Evolutionary conservation across 768 basidiomycete species (phyloP), one percentile per base, ranked within the genome.

Genomic region (Trametes meyenii): DNA sequence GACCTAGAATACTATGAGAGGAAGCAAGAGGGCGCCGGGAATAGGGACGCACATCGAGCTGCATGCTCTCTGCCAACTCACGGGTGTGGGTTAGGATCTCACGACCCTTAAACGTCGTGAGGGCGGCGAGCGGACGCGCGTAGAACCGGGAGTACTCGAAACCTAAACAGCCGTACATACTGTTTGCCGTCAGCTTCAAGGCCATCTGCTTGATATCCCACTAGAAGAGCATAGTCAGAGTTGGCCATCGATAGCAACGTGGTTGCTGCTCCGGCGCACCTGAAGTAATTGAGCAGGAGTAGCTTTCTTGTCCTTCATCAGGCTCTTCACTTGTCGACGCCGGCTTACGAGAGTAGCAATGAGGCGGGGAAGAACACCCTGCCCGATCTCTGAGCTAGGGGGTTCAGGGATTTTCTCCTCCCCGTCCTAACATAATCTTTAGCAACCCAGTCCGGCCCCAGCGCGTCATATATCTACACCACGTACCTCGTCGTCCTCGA

Each of bases 141-240:
- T 95, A 98, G 80, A 98, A 98, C 51, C 97, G 81, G 11, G 97
- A 98, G 67, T 94, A 91, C 70, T 96, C 94, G 72, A 98, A 98
- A 50, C 97, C 97, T 21, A 99, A 87, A 80, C 97, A 99, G 17
- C 97, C 97, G 74, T 99, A 99, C 97, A 98, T 99, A 81, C 93
- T 96, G 78, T 99, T 98, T 50, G 97, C 97, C 4, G 97, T 99
- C 36, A 98, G 86, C 77, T 98, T 98, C 51, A 98, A 80, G 0
- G 97, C 97, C 74, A 92, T 88, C 68, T 99, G 97, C 71, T 94
- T 95, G 77, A 98, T 97, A 69, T 99, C 95, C 70, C 89, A 98
- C 92, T 98, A 69, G 1, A 26, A 40, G 36, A 17, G 3, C 29
- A 11, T 23, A 39, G n/a, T 45, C 17, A 51, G n/a, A 1, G 24